These are phyloP conservation scores for Chlamydomonas schloesseri DNA, from an alignment of 139 green algal genomes.

Conservation along the genomic window DNA sequence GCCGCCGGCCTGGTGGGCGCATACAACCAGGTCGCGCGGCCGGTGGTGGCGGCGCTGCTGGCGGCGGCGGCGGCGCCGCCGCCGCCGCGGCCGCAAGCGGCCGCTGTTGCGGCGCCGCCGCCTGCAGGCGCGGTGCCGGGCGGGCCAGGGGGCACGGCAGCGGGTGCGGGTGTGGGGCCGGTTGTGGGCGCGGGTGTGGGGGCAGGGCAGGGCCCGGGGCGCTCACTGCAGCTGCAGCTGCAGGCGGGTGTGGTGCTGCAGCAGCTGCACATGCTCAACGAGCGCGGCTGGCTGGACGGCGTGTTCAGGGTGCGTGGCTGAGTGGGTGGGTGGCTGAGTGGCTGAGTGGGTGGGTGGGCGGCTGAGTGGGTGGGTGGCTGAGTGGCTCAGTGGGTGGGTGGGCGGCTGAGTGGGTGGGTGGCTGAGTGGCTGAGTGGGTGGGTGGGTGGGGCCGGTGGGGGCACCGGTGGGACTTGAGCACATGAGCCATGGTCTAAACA, in stretches of 20 bases:
- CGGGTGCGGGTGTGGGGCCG: not conserved
- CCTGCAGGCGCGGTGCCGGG: not conserved
- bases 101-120: not conserved
- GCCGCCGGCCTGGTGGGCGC: not conserved
- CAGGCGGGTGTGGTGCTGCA: constrained; percentile 30
- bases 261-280: constrained; percentile 29
- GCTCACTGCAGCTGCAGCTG: not conserved
- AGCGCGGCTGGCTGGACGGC: constrained; percentile 33
- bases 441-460: too few species aligned
- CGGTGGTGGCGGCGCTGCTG: not conserved
- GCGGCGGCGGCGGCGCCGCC: not conserved
- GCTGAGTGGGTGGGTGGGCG: too few species aligned
- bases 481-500: too few species aligned
- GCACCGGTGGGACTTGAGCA: too few species aligned
- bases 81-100: not conserved
- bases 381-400: too few species aligned
- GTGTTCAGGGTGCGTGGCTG: constrained; percentile 28
- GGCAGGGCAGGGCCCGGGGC: not conserved
- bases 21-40: not conserved
- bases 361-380: too few species aligned
- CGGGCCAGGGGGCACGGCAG: too few species aligned
- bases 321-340: too few species aligned
- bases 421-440: too few species aligned
- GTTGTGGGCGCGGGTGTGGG: not conserved
- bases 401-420: too few species aligned